These are phyloP conservation scores for Yarrowia divulgata DNA, from an alignment of 805 yeast genomes.

Conservation along the genomic window DNA sequence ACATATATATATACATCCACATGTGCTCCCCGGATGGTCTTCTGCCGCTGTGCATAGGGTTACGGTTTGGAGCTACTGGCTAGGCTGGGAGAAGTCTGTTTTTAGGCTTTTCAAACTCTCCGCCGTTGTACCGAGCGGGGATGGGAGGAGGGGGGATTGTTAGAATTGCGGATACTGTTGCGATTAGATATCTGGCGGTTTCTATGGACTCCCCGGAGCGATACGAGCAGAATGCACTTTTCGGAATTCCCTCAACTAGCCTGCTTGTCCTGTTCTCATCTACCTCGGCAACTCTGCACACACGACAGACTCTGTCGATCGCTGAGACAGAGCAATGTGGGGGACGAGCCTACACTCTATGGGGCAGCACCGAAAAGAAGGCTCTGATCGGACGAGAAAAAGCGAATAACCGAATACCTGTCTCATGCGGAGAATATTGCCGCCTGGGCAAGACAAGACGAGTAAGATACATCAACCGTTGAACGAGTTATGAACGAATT, in stretches of 20 bases:
- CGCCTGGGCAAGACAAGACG: too few relatives aligned
- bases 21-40: constrained; percentile 36
- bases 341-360: background rate
- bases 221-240: background rate
- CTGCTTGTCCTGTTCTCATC: background rate
- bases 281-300: constrained; percentile 14
- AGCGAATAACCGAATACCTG: too few relatives aligned
- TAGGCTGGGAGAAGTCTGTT: background rate
- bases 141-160: background rate
- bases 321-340: constrained; percentile 34
- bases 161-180: too few relatives aligned
- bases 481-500: too few relatives aligned
- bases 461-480: too few relatives aligned
- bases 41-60: constrained; percentile 30
- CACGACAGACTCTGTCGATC: constrained; percentile 28
- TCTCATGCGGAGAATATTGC: too few relatives aligned
- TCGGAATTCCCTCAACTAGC: background rate
- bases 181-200: too few relatives aligned
- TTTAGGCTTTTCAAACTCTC: constrained; percentile 3
- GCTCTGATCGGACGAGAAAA: background rate
- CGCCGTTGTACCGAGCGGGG: constrained; percentile 32
- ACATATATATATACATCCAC: background rate
- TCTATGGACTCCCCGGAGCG: too few relatives aligned
- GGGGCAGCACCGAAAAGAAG: constrained; percentile 1
- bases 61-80: constrained; percentile 3